Base-by-base conservation (phyloP, 2,329 filamentous ascomycete species). In the Clarireedia monteithiana region DNA sequence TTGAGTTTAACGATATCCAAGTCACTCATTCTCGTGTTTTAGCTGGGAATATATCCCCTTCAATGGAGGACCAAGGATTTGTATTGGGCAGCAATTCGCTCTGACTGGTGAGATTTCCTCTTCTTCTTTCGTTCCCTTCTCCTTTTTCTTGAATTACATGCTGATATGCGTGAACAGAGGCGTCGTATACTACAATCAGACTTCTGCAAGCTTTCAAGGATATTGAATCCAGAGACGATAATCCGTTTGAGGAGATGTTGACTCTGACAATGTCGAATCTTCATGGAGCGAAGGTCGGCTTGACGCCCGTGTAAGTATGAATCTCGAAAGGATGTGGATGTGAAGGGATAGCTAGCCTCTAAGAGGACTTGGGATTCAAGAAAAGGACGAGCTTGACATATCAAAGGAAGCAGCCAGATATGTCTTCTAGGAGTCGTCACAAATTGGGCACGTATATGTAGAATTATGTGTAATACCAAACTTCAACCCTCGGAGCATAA, bases 1-100 rank as follows among this genome's bases (percentile, higher is more conserved):
- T 34, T 3, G 24, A 15, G 12, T 39, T 34, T 23, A 30, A 15
- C 6, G 2, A 40, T 34, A 26, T 15, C 1, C 30, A 30, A 12
- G 40, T 24, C 12, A 15, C 26, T 47, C 3, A 14, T 42, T 23
- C 14, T 5, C 36, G n/a, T 2, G 9, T 39, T 7, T 66, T 44
- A 71, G 80, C 38, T 88, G 91, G 72, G 89, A 88, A 0, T 89
- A 88, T 56, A 84, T 88, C 42, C 85, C 86, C 0, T 95, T 94
- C 66, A 87, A 84, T 61, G 74, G 83, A 15, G 86, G 86, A 0
- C 84, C 86, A 0, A 72, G 86, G 3, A 79, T 84, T 0, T 89
- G 86, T 58, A 86, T 94, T 1, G 89, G 89, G 61, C 70, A 49
- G 63, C 64, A 62, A 65, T 69, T 49, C 63, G 73, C 0, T 51